phyloP scores from a whole-genome alignment of 305 asterid species.

The Fraxinus latifolia region DNA sequence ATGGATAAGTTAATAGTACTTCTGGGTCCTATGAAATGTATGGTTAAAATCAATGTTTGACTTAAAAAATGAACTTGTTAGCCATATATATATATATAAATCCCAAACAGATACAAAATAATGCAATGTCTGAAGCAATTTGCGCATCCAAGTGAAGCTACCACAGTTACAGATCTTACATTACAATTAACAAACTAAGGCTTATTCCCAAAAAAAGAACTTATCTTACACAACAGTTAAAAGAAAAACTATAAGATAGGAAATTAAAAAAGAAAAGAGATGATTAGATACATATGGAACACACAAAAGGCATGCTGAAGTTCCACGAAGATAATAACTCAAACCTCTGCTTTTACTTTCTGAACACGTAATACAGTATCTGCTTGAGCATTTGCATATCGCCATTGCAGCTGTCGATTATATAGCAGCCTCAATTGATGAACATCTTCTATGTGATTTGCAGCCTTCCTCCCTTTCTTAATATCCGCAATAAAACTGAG shows the following conservation, averaged over 20 bases:
- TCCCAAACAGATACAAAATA: no score
- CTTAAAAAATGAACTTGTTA: background rate
- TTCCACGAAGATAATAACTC: constrained; percentile 19
- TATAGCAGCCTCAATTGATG: constrained; percentile 73
- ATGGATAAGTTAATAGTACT: background rate
- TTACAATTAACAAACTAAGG: background rate
- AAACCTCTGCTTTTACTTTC: constrained; percentile 72
- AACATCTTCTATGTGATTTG: constrained; percentile 71
- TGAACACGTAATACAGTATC: constrained; percentile 43
- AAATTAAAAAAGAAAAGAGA: background rate
- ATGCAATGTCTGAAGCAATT: background rate
- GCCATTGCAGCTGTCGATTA: constrained; percentile 89
- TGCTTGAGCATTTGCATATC: constrained; percentile 59
- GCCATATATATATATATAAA: no score
- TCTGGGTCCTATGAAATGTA: background rate
- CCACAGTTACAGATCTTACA: background rate
- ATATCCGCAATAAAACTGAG: constrained; percentile 80
- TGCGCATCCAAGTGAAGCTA: background rate
- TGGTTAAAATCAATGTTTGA: background rate
- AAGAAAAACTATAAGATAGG: background rate
- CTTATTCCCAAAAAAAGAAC: background rate
- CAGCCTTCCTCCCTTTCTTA: constrained; percentile 66
- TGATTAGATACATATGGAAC: background rate
- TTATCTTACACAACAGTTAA: background rate
- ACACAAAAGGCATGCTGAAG: constrained; percentile 13